Conservation (phyloP, 106 monocot species). For the Phalaenopsis equestris region DNA sequence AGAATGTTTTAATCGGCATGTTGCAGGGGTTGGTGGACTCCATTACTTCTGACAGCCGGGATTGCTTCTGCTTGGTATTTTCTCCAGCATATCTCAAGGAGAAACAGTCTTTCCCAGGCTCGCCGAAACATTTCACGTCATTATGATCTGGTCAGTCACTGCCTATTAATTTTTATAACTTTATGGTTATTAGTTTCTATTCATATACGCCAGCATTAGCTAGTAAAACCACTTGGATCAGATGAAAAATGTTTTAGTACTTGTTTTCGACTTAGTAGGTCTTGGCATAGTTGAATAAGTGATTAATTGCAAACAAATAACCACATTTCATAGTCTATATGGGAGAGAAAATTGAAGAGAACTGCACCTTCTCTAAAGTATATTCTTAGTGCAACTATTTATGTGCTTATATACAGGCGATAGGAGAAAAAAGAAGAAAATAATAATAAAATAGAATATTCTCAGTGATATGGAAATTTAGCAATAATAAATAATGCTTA, state of each 20-base stretch:
- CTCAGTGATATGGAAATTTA: no score
- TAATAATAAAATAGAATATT: no score
- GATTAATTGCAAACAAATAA: not conserved
- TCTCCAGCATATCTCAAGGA: constrained; percentile 61
- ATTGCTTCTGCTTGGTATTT: constrained; percentile 72
- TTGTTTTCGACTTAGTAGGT: not conserved
- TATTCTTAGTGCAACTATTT: no score
- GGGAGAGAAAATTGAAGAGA: not conserved
- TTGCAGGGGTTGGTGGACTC: constrained; percentile 90
- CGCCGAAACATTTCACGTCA: constrained; percentile 88
- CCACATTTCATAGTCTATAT: not conserved
- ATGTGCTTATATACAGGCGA: no score
- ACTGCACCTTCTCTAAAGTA: not conserved
- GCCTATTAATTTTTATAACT: not conserved
- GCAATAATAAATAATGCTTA: no score
- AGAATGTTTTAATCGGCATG: constrained; percentile 4
- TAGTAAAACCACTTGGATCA: not conserved
- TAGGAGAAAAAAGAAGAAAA: no score
- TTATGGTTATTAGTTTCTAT: not conserved
- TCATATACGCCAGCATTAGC: not conserved
- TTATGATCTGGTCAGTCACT: constrained; percentile 77
- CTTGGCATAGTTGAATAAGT: not conserved
- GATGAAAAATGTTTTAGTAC: not conserved
- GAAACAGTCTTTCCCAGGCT: constrained; percentile 73
- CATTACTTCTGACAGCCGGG: constrained; percentile 70